Conservation (phyloP, 2,329 filamentous ascomycete genomes). For the Pseudogymnoascus sp. region DNA sequence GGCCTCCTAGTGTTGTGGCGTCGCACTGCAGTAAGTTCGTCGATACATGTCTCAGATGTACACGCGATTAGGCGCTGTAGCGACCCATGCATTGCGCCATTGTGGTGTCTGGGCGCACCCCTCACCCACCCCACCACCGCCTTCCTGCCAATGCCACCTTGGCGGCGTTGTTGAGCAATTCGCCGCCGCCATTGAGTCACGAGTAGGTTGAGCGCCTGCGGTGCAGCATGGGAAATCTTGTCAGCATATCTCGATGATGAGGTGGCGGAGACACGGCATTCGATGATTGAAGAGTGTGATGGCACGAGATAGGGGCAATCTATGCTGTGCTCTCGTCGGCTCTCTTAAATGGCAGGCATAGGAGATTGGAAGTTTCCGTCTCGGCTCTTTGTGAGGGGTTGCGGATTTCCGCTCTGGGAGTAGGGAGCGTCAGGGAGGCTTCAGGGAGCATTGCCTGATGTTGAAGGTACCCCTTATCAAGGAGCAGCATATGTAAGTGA, state of each 20-base stretch:
- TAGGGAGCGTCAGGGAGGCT: neutral
- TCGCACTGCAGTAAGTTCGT: neutral
- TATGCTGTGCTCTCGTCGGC: slow-evolving; percentile 1
- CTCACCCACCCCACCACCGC: neutral
- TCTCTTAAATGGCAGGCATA: neutral
- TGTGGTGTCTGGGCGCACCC: neutral
- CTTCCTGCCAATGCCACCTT: neutral
- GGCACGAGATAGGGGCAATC: slow-evolving; percentile 2
- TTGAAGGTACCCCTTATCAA: neutral
- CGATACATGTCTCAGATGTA: slow-evolving; percentile 4
- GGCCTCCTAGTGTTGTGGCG: slow-evolving; percentile 1
- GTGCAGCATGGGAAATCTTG: neutral
- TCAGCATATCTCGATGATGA: neutral
- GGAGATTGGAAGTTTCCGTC: neutral
- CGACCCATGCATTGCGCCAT: slow-evolving; percentile 1
- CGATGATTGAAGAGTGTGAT: neutral
- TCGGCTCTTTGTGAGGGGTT: neutral
- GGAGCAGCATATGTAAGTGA: neutral
- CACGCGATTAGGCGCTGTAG: slow-evolving; percentile 6
- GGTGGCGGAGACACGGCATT: slow-evolving; percentile 2
- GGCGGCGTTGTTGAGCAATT: neutral
- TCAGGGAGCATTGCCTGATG: neutral
- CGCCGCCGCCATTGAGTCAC: slow-evolving; percentile 1
- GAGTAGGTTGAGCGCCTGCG: neutral
- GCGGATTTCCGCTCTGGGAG: neutral